Conservation (phyloP, 768 basidiomycete genomes). For the Tylopilus balloui region DNA sequence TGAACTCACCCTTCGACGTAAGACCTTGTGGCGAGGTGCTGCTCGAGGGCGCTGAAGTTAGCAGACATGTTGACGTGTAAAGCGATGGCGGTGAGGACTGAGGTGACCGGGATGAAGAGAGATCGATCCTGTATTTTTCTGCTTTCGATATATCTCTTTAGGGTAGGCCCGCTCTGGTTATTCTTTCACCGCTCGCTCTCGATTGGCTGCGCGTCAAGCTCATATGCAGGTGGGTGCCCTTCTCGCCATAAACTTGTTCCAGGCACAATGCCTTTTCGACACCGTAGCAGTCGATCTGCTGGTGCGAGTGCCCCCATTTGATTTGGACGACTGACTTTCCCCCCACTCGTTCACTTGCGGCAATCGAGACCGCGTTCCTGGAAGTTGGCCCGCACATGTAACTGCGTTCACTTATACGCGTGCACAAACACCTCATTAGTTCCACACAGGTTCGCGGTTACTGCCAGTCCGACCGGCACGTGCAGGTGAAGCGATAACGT, state of each 20-base stretch:
- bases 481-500: conserved; percentile 20
- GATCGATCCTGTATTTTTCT: conserved; percentile 22
- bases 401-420: neutral
- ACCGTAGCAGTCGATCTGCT: neutral
- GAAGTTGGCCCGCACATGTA: neutral
- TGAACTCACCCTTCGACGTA: conserved; percentile 86
- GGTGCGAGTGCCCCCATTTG: neutral
- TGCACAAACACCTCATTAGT: neutral
- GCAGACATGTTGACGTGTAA: conserved; percentile 50
- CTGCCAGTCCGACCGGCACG: conserved; percentile 1
- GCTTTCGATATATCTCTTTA: conserved; percentile 25
- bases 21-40: conserved; percentile 81
- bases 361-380: neutral
- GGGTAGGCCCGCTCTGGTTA: conserved; percentile 24
- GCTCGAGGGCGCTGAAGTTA: conserved; percentile 70
- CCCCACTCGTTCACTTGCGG: neutral
- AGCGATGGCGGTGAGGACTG: conserved; percentile 2
- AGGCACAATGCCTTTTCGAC: neutral
- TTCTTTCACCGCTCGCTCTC: conserved; percentile 1
- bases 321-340: neutral
- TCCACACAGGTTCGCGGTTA: neutral
- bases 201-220: conserved; percentile 13
- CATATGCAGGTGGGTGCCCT: neutral
- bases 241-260: neutral
- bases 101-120: conserved; percentile 30